Conservation (phyloP, 2,329 filamentous ascomycete genomes). For the Zasmidium cellare region DNA sequence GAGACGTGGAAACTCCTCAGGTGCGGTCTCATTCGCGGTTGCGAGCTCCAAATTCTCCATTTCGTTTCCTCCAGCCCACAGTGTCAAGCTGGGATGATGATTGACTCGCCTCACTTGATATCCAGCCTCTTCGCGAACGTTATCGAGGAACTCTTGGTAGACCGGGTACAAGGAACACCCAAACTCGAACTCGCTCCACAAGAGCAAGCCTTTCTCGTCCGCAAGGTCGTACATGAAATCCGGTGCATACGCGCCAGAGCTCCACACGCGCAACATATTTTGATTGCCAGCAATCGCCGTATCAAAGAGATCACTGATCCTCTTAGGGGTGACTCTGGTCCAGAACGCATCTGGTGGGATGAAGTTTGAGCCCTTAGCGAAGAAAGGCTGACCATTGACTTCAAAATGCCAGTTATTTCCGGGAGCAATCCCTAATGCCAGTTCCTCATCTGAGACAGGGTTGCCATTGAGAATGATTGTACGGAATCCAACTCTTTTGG, state of each 20-base stretch:
- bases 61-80: constrained; percentile 55
- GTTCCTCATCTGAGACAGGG: constrained; percentile 55
- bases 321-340: constrained; percentile 57
- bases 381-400: constrained; percentile 64
- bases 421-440: constrained; percentile 55
- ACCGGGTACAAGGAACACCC: constrained; percentile 62
- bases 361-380: constrained; percentile 64
- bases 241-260: constrained; percentile 57
- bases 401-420: constrained; percentile 66
- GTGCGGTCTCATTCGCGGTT: constrained; percentile 40
- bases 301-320: constrained; percentile 56
- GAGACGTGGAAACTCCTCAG: constrained; percentile 46
- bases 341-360: constrained; percentile 65
- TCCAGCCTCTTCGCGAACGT: constrained; percentile 55
- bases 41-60: constrained; percentile 57
- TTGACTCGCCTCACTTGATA: constrained; percentile 64
- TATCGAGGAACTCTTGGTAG: constrained; percentile 55
- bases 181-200: constrained; percentile 66
- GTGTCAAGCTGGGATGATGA: constrained; percentile 53
- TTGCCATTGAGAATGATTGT: constrained; percentile 62
- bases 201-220: constrained; percentile 60
- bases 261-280: constrained; percentile 66
- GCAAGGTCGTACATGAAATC: constrained; percentile 65
- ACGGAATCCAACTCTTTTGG: constrained; percentile 60
- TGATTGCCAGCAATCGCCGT: constrained; percentile 60